Base-by-base conservation (phyloP, 805 yeast genomes). In the Torulaspora microellipsoides region DNA sequence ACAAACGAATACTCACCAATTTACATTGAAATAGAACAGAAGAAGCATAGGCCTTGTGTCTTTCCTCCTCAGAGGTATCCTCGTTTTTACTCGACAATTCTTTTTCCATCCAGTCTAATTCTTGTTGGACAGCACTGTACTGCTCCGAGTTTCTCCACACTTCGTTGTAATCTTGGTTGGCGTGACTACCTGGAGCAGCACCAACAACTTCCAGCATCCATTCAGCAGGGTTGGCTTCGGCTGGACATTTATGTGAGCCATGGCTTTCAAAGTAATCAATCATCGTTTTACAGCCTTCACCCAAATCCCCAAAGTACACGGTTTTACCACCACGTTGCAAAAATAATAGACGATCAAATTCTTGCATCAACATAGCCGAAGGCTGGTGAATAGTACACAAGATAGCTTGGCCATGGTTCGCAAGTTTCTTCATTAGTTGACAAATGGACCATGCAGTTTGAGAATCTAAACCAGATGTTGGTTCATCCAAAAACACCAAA, bases 161-260 rank as follows among this genome's bases (percentile, higher is more conserved):
- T 57, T 84, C 82, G 57, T 78, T 72, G 56, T 81, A 84, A 62
- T 84, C 85, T 64, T 80, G 85, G 37, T 71, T 71, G 14, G 88
- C 85, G 53, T 78, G 82, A 29, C 86, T 77, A 41, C 88, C 89
- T 6, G 89, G 89, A 29, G 89, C 88, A 42, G 89, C 89, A 56
- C 90, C 89, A 55, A 83, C 83, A 50, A 81, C 85, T 49, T 84
- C 84, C 65, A 88, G 71, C 95, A 88, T 88, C 93, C 95, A 88
- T 68, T 87, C 95, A 11, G 90, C 91, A 27, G 91, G 93, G 52
- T 85, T 85, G 4, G 86, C 88, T 33, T 72, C 71, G 6, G 71
- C 67, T 15, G 90, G 89, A 67, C 90, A 84, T 43, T 69, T 68
- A 20, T 72, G 75, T 33, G 89, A 78, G 42, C 88, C 89, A 51